phyloP scores from a whole-genome alignment of 805 yeast species.

The Vanderwaltozyma yarrowii region DNA sequence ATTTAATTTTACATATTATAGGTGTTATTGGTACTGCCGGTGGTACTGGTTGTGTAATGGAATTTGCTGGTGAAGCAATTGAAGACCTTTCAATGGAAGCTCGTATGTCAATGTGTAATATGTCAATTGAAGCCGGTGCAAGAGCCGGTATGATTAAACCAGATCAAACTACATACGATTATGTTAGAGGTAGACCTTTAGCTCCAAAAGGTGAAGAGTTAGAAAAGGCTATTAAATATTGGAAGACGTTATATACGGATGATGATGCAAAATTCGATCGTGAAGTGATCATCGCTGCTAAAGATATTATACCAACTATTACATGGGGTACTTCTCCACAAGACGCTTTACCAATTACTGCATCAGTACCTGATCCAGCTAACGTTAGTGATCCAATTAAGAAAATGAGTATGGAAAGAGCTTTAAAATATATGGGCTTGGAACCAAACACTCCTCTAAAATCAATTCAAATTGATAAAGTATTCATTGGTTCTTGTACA shows the following conservation, averaged over 20 bases:
- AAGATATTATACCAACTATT: conserved; percentile 87
- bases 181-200: conserved; percentile 86
- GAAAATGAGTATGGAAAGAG: conserved; percentile 80
- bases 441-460: conserved; percentile 68
- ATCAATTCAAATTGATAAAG: conserved; percentile 79
- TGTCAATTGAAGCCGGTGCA: conserved; percentile 99
- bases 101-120: conserved; percentile 98
- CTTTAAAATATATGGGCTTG: conserved; percentile 87
- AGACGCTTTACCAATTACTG: conserved; percentile 93
- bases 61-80: conserved; percentile 93
- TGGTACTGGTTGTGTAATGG: conserved; percentile 96
- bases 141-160: conserved; percentile 99
- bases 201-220: conserved; percentile 92
- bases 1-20: conserved; percentile 85
- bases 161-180: conserved; percentile 78
- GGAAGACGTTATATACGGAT: conserved; percentile 83
- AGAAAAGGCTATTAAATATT: conserved; percentile 87
- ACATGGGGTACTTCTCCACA: conserved; percentile 99
- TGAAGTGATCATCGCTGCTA: conserved; percentile 70
- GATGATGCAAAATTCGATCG: conserved; percentile 83
- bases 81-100: conserved; percentile 90
- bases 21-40: conserved; percentile 99
- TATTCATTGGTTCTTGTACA: conserved; percentile 96
- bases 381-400: conserved; percentile 58
- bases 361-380: conserved; percentile 84